phyloP scores from a whole-genome alignment of 441 rosid species.

The Kokia cookei region DNA sequence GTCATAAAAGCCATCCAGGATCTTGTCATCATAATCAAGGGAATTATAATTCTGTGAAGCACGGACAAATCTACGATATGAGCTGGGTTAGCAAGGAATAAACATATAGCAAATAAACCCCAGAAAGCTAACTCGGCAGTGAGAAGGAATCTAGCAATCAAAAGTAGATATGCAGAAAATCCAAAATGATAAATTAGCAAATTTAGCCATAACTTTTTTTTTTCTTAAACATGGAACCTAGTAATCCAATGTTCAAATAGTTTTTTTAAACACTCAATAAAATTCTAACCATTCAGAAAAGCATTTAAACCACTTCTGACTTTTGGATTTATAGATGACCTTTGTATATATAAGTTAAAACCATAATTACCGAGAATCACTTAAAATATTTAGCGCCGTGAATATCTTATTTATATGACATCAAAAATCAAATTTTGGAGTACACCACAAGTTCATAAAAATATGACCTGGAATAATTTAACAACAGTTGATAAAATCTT shows the following conservation, averaged over 20 bases:
- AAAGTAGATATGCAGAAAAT: background rate
- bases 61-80: conserved; percentile 61
- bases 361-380: too few species aligned
- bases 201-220: background rate
- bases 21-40: conserved; percentile 93
- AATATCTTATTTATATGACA: too few species aligned
- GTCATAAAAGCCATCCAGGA: conserved; percentile 94
- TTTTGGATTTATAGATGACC: too few species aligned
- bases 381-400: too few species aligned
- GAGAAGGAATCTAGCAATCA: background rate
- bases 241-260: background rate
- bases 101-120: conserved; percentile 19
- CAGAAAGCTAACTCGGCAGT: background rate
- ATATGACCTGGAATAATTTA: background rate
- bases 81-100: conserved; percentile 47
- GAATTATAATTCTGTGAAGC: conserved; percentile 88
- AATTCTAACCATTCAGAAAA: too few species aligned
- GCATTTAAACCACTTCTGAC: too few species aligned
- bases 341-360: too few species aligned
- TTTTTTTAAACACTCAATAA: too few species aligned
- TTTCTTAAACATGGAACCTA: background rate
- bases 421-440: too few species aligned
- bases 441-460: too few species aligned
- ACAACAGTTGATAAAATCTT: background rate
- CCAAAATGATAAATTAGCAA: background rate